Percentiles rank a stretch among this genome's conserved stretches.
These are phyloP conservation scores for Ogataea chonburiensis DNA, from an alignment of 805 yeast species.

Conservation along the genomic window DNA sequence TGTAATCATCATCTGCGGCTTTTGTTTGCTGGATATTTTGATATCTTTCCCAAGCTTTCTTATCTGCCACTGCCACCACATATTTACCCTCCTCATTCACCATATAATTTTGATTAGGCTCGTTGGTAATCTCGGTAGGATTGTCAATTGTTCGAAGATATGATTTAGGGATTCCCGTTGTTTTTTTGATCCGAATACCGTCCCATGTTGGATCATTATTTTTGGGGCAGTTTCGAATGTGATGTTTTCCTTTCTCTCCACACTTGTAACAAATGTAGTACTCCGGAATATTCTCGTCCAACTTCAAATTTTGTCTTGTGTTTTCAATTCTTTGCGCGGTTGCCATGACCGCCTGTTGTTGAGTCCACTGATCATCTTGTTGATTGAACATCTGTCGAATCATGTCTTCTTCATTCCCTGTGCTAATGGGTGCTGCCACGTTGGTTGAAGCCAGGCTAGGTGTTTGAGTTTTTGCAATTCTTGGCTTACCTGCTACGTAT, in stretches of 20 bases:
- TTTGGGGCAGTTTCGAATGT: slow-evolving; percentile 95
- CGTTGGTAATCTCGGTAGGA: slow-evolving; percentile 57
- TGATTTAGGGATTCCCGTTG: slow-evolving; percentile 96
- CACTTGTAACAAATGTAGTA: slow-evolving; percentile 96
- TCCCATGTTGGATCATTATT: slow-evolving; percentile 91
- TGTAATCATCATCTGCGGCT: slow-evolving; percentile 22
- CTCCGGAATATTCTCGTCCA: slow-evolving; percentile 86
- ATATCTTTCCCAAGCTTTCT: slow-evolving; percentile 82
- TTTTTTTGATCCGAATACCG: slow-evolving; percentile 83
- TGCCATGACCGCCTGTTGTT: slow-evolving; percentile 89
- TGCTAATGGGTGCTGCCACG: slow-evolving; percentile 15
- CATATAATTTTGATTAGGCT: slow-evolving; percentile 60
- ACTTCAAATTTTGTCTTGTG: slow-evolving; percentile 30
- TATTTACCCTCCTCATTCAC: slow-evolving; percentile 93
- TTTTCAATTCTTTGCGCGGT: slow-evolving; percentile 67
- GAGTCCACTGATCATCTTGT: slow-evolving; percentile 93
- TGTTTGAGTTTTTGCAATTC: slow-evolving; percentile 32
- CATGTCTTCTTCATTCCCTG: slow-evolving; percentile 73
- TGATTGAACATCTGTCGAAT: slow-evolving; percentile 89
- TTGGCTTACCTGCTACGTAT: slow-evolving; percentile 72
- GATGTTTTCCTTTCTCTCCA: slow-evolving; percentile 89
- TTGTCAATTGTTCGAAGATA: slow-evolving; percentile 84
- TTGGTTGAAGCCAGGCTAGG: slow-evolving; percentile 18
- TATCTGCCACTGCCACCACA: slow-evolving; percentile 94
- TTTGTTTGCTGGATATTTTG: slow-evolving; percentile 62